Evolutionary conservation across 495 filamentous ascomycete species (phyloP).

Genomic region (Penicillium bovifimosum): DNA sequence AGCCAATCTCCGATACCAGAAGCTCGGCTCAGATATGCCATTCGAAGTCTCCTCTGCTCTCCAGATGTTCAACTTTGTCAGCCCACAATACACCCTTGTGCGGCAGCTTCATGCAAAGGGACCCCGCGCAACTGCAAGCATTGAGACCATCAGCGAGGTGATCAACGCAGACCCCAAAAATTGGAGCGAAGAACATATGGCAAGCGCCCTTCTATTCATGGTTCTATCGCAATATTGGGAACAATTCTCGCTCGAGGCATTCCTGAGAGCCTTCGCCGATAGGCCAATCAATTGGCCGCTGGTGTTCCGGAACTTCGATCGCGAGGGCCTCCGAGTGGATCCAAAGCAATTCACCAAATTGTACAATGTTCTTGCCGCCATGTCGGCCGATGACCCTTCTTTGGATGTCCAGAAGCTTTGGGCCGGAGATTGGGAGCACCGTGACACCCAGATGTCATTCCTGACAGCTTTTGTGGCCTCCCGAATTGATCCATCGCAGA

Average conservation of each 20-base stretch:
- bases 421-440: conserved; percentile 84
- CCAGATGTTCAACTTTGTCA: conserved; percentile 65
- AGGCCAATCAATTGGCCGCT: conserved; percentile 72
- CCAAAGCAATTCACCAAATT: conserved; percentile 73
- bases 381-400: conserved; percentile 55
- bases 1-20: conserved; percentile 61
- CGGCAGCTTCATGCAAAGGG: conserved; percentile 74
- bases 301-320: conserved; percentile 78
- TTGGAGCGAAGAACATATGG: conserved; percentile 76
- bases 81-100: conserved; percentile 60
- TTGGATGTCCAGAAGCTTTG: conserved; percentile 81
- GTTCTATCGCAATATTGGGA: conserved; percentile 60
- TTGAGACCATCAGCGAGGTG: conserved; percentile 53
- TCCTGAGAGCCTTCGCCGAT: conserved; percentile 60
- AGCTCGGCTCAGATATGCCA: conserved; percentile 55
- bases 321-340: conserved; percentile 66
- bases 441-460: conserved; percentile 84
- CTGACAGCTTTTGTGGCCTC: conserved; percentile 74
- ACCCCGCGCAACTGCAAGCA: conserved; percentile 49
- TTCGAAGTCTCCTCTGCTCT: conserved; percentile 68
- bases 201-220: conserved; percentile 77
- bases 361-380: conserved; percentile 66
- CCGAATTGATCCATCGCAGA: conserved; percentile 73
- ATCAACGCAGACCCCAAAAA: conserved; percentile 60
- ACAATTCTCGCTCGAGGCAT: conserved; percentile 65